Conservation (phyloP, 2,329 filamentous ascomycete genomes). For the Cladosporium cucumerinum region DNA sequence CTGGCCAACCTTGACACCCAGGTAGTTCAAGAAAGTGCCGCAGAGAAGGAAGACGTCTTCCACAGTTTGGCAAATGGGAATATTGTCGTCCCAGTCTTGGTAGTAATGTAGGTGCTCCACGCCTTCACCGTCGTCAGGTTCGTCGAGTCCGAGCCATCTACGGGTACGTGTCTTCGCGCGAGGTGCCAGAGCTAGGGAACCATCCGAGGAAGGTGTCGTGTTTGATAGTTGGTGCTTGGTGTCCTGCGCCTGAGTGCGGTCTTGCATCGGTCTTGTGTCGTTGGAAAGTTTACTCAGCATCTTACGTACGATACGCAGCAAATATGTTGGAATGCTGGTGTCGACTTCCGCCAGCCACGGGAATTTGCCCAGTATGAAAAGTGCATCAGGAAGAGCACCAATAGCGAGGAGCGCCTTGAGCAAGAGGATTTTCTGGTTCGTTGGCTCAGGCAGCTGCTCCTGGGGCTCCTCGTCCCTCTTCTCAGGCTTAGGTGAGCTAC, state of each 20-base stretch:
- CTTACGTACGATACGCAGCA: conserved; percentile 82
- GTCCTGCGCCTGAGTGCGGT: conserved; percentile 44
- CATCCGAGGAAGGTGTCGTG: conserved; percentile 66
- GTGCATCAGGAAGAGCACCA: conserved; percentile 84
- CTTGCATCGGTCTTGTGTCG: conserved; percentile 46
- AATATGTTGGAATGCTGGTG: conserved; percentile 72
- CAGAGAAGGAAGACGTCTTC: conserved; percentile 89
- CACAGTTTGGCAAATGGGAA: conserved; percentile 84
- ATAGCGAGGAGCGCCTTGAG: conserved; percentile 84
- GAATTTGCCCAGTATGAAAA: conserved; percentile 88
- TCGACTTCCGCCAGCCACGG: conserved; percentile 88
- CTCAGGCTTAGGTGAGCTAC: conserved; percentile 40
- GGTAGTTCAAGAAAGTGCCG: conserved; percentile 76
- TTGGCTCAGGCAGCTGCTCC: conserved; percentile 63
- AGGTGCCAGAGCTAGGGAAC: conserved; percentile 57
- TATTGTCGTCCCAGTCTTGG: conserved; percentile 93
- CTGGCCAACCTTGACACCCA: conserved; percentile 84
- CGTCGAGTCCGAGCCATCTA: conserved; percentile 81
- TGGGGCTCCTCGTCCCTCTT: conserved; percentile 46
- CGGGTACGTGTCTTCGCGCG: conserved; percentile 45
- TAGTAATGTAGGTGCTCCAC: conserved; percentile 88
- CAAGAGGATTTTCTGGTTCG: conserved; percentile 83
- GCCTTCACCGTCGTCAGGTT: conserved; percentile 68
- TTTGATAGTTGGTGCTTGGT: conserved; percentile 55
- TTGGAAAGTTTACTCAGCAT: conserved; percentile 74